Evolutionary conservation across 2,329 filamentous ascomycete species (phyloP).

Genomic region (Lachnellula cervina): DNA sequence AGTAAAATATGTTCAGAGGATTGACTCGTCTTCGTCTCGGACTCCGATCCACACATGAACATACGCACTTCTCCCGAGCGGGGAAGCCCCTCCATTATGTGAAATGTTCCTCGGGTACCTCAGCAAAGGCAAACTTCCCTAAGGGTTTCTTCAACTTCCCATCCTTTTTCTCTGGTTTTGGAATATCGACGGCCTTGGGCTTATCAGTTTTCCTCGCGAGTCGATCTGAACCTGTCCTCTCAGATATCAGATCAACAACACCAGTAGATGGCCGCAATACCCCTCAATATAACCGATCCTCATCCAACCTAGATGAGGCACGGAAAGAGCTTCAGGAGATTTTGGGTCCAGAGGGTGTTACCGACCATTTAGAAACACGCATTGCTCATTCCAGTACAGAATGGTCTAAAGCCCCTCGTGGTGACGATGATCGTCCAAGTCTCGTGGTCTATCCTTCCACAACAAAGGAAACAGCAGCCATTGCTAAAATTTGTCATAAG

Average conservation of each 20-base stretch:
- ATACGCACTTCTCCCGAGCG: too few relatives aligned
- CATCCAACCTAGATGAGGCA: neutral
- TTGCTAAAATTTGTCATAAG: constrained; percentile 66
- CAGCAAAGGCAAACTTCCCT: too few relatives aligned
- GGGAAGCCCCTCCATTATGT: too few relatives aligned
- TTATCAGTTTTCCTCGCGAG: neutral
- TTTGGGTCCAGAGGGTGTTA: neutral
- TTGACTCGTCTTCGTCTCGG: too few relatives aligned
- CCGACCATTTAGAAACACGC: neutral
- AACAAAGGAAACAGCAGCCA: constrained; percentile 56
- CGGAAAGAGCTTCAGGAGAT: neutral
- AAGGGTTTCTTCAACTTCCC: neutral
- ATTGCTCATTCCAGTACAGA: constrained; percentile 55
- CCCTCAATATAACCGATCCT: neutral
- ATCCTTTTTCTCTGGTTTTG: neutral
- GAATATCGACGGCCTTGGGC: neutral
- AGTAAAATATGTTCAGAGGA: too few relatives aligned
- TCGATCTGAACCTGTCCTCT: neutral
- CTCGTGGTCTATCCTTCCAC: constrained; percentile 58
- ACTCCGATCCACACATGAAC: too few relatives aligned
- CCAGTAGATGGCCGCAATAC: neutral
- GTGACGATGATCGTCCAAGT: constrained; percentile 53
- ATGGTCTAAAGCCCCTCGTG: constrained; percentile 50
- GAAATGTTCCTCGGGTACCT: too few relatives aligned
- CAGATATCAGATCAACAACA: neutral